Evolutionary conservation across 306 rosid genomes (phyloP).

Genomic region (Cercis canadensis): DNA sequence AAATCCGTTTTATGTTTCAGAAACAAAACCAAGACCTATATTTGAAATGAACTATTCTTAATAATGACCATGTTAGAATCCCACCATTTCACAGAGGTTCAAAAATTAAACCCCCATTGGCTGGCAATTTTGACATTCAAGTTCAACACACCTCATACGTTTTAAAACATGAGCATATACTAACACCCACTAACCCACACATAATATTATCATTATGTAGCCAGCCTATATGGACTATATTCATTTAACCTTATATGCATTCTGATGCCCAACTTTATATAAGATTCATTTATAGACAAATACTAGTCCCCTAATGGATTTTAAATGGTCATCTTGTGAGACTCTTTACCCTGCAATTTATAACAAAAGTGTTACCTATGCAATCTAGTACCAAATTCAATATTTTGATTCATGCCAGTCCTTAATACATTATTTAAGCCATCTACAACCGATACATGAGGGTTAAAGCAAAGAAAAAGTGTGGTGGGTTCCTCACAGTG

Average conservation of each 20-base stretch:
- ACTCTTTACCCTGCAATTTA: too few species aligned
- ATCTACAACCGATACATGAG: background rate
- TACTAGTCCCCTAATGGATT: too few species aligned
- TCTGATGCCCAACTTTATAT: too few species aligned
- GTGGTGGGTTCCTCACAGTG: background rate
- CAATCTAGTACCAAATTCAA: background rate
- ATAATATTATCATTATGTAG: background rate
- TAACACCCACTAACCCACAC: too few species aligned
- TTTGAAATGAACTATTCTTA: too few species aligned
- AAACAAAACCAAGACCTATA: conserved; percentile 9
- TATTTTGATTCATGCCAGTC: background rate
- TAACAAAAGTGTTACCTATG: background rate
- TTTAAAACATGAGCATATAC: background rate
- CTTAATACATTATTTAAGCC: background rate
- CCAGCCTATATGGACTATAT: background rate
- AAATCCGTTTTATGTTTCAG: background rate
- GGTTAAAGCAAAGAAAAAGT: background rate
- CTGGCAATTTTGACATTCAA: conserved; percentile 12
- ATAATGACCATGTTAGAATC: too few species aligned
- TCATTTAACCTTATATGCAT: background rate
- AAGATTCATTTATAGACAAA: too few species aligned
- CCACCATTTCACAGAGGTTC: too few species aligned
- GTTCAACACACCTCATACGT: background rate
- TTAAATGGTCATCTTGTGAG: too few species aligned
- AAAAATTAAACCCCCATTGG: too few species aligned